Percentiles rank a stretch among this genome's conserved stretches.
Evolutionary conservation across 164 flowering plant genomes (phyloP).

Genomic region (Vitis amurensis): DNA sequence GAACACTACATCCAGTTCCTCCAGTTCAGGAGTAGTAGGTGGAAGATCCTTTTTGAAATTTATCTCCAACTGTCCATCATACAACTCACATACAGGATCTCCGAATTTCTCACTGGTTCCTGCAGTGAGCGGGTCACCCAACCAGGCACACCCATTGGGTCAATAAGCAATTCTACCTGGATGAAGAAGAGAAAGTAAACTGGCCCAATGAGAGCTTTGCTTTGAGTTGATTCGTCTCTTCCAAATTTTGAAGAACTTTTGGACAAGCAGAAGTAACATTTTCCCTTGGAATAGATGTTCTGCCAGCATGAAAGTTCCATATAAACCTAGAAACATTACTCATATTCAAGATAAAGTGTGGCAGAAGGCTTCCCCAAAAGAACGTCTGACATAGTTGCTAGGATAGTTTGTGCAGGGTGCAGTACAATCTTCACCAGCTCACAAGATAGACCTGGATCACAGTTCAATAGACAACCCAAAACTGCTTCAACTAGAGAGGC

Average conservation of each 20-base stretch:
- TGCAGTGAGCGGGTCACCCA: no score
- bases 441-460: slow-evolving; percentile 91
- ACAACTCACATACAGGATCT: no score
- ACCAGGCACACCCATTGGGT: no score
- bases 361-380: slow-evolving; percentile 65
- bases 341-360: slow-evolving; percentile 37
- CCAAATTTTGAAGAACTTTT: slow-evolving; percentile 6
- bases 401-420: slow-evolving; percentile 58
- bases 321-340: slow-evolving; percentile 74
- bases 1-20: no score
- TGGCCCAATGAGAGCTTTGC: no score
- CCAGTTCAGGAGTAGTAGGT: no score
- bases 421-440: slow-evolving; percentile 66
- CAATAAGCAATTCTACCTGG: no score
- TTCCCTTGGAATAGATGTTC: slow-evolving; percentile 47
- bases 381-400: slow-evolving; percentile 84
- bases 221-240: no score
- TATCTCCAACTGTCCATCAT: no score
- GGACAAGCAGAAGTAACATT: slow-evolving; percentile 55
- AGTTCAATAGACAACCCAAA: slow-evolving; percentile 67
- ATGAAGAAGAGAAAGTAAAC: no score
- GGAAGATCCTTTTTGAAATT: no score
- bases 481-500: slow-evolving; percentile 78
- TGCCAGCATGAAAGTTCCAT: slow-evolving; percentile 88
- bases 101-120: no score